phyloP scores from a whole-genome alignment of 2,329 filamentous ascomycete species.

The Amesomyces nigricolor region DNA sequence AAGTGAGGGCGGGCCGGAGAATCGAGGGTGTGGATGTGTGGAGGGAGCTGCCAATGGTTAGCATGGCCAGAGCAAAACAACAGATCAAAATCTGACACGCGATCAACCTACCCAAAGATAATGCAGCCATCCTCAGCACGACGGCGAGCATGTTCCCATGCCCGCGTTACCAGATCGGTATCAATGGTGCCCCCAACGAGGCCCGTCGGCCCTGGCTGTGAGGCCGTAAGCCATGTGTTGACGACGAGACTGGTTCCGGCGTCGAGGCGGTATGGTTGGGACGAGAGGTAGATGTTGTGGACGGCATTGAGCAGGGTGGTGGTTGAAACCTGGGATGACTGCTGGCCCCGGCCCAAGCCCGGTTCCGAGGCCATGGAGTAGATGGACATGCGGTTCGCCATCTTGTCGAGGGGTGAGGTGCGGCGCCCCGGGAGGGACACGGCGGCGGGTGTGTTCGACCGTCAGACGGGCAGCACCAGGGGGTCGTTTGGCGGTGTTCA shows the following conservation, averaged over 20 bases:
- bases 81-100: neutral
- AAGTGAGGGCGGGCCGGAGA: conserved; percentile 71
- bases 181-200: conserved; percentile 74
- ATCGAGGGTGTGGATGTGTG: conserved; percentile 85
- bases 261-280: conserved; percentile 80
- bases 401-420: conserved; percentile 32
- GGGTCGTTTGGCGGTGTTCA: neutral
- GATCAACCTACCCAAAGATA: conserved; percentile 65
- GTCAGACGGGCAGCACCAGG: conserved; percentile 4
- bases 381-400: conserved; percentile 63
- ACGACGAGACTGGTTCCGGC: conserved; percentile 86
- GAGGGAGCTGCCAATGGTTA: conserved; percentile 58
- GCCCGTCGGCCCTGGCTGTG: conserved; percentile 63
- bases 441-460: conserved; percentile 8
- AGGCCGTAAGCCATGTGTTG: conserved; percentile 88
- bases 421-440: conserved; percentile 32
- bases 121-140: conserved; percentile 95
- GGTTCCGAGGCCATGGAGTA: conserved; percentile 61
- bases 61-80: conserved; percentile 13
- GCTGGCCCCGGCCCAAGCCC: conserved; percentile 55
- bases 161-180: conserved; percentile 66
- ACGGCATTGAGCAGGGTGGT: conserved; percentile 88
- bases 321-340: conserved; percentile 78
- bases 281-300: conserved; percentile 80
- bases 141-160: conserved; percentile 93